Evolutionary conservation across 2,329 filamentous ascomycete genomes (phyloP).

Genomic region (Penicillium sp.): DNA sequence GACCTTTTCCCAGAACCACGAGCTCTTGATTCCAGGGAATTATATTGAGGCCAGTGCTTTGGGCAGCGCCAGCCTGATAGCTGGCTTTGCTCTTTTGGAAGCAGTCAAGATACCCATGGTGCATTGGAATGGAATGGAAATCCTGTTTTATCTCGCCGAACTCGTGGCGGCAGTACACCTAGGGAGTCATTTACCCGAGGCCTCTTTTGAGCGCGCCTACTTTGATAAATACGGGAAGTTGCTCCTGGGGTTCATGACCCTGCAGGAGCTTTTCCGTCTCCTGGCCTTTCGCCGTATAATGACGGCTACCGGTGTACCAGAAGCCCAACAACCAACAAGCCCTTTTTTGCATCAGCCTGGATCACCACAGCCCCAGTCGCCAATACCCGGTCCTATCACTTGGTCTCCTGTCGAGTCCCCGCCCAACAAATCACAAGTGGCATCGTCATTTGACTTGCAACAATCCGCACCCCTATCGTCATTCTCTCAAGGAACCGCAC

Average conservation of each 20-base stretch:
- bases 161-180: conserved; percentile 37
- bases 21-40: conserved; percentile 32
- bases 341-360: conserved; percentile 4
- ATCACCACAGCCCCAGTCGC: conserved; percentile 9
- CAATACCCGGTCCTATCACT: conserved; percentile 4
- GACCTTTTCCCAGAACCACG: conserved; percentile 29
- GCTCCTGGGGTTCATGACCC: conserved; percentile 37
- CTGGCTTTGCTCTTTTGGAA: conserved; percentile 39
- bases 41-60: conserved; percentile 38
- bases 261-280: conserved; percentile 36
- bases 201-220: conserved; percentile 28
- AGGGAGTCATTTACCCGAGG: conserved; percentile 32
- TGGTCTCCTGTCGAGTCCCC: conserved; percentile 15
- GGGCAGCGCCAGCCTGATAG: conserved; percentile 37
- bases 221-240: conserved; percentile 39
- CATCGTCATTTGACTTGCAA: conserved; percentile 22
- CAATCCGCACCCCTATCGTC: conserved; percentile 22
- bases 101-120: conserved; percentile 34
- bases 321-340: conserved; percentile 7
- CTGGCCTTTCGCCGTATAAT: conserved; percentile 22
- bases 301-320: not conserved
- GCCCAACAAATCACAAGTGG: conserved; percentile 8
- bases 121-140: conserved; percentile 38
- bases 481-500: conserved; percentile 22
- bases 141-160: conserved; percentile 36